These are phyloP conservation scores for Plasmodium gonderi DNA, from an alignment of 169 alveolate species.

Conservation along the genomic window DNA sequence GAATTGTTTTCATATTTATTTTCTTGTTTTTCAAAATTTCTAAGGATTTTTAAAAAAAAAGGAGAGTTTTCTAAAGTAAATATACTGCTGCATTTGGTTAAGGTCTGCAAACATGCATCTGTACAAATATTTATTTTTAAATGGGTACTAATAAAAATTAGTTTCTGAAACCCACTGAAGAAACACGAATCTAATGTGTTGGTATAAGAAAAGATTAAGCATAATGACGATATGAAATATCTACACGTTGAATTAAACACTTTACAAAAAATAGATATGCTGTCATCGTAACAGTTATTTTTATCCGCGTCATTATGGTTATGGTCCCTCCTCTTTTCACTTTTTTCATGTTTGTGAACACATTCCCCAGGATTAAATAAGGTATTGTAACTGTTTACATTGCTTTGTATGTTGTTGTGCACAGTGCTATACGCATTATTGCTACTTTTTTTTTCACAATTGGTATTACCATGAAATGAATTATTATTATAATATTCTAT, in stretches of 20 bases:
- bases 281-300: not conserved
- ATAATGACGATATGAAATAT: conserved; percentile 63
- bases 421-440: not conserved
- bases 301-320: not conserved
- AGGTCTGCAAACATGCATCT: conserved; percentile 52
- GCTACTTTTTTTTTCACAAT: not conserved
- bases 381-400: not conserved
- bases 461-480: not conserved
- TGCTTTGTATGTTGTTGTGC: not conserved
- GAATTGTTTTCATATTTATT: conserved; percentile 27
- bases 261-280: conserved; percentile 14
- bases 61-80: conserved; percentile 72
- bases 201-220: conserved; percentile 64
- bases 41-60: conserved; percentile 58
- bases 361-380: not conserved
- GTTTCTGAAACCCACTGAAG: conserved; percentile 65
- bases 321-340: not conserved
- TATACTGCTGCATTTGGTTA: conserved; percentile 74
- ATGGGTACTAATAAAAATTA: conserved; percentile 62
- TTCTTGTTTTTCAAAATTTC: conserved; percentile 55
- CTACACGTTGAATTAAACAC: conserved; percentile 73
- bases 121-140: conserved; percentile 67
- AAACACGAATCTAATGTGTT: conserved; percentile 59
- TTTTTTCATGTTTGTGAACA: not conserved
- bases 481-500: conserved; percentile 4